Percentiles rank a stretch among this genome's conserved stretches.
These are phyloP conservation scores for Amyloporia xantha DNA, from an alignment of 768 basidiomycete genomes.

Conservation along the genomic window DNA sequence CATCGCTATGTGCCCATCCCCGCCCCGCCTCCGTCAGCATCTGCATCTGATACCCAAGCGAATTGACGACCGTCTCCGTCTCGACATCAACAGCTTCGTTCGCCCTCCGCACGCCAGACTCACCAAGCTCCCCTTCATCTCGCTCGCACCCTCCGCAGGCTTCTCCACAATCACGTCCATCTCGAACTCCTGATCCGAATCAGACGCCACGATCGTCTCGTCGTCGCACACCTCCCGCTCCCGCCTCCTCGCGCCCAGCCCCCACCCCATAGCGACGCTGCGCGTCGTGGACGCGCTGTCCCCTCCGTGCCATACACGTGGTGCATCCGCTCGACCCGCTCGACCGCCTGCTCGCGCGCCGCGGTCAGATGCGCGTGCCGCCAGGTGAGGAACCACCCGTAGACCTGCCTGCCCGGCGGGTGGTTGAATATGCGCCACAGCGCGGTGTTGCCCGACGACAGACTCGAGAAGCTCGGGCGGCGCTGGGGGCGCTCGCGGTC, in stretches of 20 bases:
- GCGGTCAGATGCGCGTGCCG: constrained; percentile 62
- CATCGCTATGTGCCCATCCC: too few species aligned
- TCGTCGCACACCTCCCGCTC: constrained; percentile 30
- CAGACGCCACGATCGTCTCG: constrained; percentile 17
- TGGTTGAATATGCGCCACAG: background rate
- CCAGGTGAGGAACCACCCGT: constrained; percentile 9
- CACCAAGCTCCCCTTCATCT: background rate
- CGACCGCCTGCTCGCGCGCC: constrained; percentile 61
- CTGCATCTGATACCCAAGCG: too few species aligned
- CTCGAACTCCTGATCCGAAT: constrained; percentile 4
- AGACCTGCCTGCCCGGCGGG: background rate
- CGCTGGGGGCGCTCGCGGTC: background rate
- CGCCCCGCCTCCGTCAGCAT: too few species aligned
- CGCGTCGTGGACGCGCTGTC: constrained; percentile 22
- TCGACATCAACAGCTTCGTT: too few species aligned
- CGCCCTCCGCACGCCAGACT: too few species aligned
- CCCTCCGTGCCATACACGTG: constrained; percentile 44
- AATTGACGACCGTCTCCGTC: too few species aligned
- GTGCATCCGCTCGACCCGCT: constrained; percentile 60
- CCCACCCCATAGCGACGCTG: constrained; percentile 51
- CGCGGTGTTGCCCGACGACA: background rate
- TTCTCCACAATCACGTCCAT: background rate
- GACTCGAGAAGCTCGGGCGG: background rate
- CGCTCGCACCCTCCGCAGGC: background rate
- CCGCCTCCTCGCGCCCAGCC: constrained; percentile 56